Evolutionary conservation across 1,139 yeast species (phyloP).

Genomic region (Geotrichum cucujoidarum): DNA sequence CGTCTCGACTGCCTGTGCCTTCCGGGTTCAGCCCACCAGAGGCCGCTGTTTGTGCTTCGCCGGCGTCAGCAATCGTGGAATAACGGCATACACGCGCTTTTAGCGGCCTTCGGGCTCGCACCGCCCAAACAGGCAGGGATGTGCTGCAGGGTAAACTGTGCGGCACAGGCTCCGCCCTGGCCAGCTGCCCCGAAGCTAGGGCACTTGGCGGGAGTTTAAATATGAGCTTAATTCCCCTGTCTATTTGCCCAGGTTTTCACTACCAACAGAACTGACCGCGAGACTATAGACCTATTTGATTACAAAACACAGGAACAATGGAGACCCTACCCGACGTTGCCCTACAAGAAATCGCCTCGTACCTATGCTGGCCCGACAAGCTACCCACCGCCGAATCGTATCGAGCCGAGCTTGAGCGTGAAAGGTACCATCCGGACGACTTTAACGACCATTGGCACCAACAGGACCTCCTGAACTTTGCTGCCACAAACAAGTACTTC

Average conservation of each 20-base stretch:
- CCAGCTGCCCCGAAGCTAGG: too few species aligned
- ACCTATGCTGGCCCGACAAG: background rate
- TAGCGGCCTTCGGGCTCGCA: too few species aligned
- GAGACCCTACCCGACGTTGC: background rate
- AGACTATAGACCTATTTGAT: background rate
- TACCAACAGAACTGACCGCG: background rate
- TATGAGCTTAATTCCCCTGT: background rate
- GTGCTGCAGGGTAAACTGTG: background rate
- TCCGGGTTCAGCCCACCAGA: too few species aligned
- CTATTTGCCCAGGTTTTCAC: too few species aligned
- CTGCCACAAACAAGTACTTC: background rate
- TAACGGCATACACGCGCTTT: too few species aligned
- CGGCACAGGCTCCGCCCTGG: too few species aligned
- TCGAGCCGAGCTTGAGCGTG: background rate
- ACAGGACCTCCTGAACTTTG: conserved; percentile 1
- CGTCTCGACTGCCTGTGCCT: too few species aligned
- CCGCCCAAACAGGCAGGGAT: background rate
- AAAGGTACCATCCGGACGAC: background rate
- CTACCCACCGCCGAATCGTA: background rate
- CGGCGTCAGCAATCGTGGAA: too few species aligned
- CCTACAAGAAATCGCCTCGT: background rate
- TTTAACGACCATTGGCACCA: conserved; percentile 2
- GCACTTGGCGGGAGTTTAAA: background rate
- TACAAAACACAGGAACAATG: background rate
- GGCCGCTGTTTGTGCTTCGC: too few species aligned